Conservation (phyloP, 257 asterid species). For the Paraleonurus japonicus region DNA sequence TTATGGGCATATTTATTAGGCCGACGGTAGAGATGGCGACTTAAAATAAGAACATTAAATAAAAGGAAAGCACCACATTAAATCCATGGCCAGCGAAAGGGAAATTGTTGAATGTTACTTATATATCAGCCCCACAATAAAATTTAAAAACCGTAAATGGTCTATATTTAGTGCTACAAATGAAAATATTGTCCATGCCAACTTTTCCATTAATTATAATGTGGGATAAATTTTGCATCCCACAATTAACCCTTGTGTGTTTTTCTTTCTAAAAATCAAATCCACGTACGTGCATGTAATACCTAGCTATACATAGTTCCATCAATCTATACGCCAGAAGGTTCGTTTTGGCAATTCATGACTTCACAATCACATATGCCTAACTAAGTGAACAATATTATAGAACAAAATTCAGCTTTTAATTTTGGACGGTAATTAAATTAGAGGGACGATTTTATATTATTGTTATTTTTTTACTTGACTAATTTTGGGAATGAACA, state of each 20-base stretch:
- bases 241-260: neutral
- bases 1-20: conserved; percentile 41
- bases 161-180: neutral
- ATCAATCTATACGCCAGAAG: conserved; percentile 6
- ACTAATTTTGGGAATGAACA: neutral
- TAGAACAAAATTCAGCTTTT: neutral
- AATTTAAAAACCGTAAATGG: neutral
- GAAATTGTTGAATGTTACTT: conserved; percentile 22
- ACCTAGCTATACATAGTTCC: neutral
- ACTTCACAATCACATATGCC: neutral
- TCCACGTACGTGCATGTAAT: conserved; percentile 6
- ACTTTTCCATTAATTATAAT: conserved; percentile 18
- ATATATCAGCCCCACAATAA: conserved; percentile 31
- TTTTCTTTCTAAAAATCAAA: neutral
- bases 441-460: neutral
- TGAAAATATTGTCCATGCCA: conserved; percentile 14
- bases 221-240: conserved; percentile 11
- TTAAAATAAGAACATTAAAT: conserved; percentile 39
- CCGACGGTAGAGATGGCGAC: conserved; percentile 42
- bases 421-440: neutral
- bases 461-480: neutral
- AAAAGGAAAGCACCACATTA: conserved; percentile 33
- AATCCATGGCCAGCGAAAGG: conserved; percentile 37
- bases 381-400: neutral
- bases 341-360: conserved; percentile 17